These are phyloP conservation scores for Boechera stricta DNA, from an alignment of 345 rosid species.

Conservation along the genomic window DNA sequence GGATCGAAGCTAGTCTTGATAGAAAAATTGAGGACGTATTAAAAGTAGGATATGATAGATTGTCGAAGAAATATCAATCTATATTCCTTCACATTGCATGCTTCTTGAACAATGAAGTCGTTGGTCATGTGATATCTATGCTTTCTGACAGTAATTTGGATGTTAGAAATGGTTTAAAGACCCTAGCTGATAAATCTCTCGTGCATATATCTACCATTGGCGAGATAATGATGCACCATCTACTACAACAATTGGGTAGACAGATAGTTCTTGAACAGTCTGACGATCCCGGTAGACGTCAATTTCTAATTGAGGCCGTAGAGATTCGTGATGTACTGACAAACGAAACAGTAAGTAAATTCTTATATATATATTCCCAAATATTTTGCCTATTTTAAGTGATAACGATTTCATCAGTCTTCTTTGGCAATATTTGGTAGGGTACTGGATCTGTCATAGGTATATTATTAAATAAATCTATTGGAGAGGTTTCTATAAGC, in stretches of 20 bases:
- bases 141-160: not conserved
- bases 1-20: slow-evolving; percentile 13
- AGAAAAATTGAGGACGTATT: slow-evolving; percentile 10
- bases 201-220: not conserved
- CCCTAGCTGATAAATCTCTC: not conserved
- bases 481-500: not conserved
- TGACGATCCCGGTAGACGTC: slow-evolving; percentile 18
- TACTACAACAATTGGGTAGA: slow-evolving; percentile 38
- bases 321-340: slow-evolving; percentile 34
- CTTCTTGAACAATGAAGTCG: not conserved
- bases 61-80: slow-evolving; percentile 7
- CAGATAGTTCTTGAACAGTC: slow-evolving; percentile 24
- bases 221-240: not conserved
- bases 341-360: slow-evolving; percentile 25
- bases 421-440: slow-evolving; percentile 21
- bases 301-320: slow-evolving; percentile 11
- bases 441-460: slow-evolving; percentile 24
- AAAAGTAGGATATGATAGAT: slow-evolving; percentile 40
- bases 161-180: not conserved
- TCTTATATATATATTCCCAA: not conserved
- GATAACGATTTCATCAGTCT: not conserved
- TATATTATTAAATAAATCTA: too few relatives aligned
- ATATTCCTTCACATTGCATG: slow-evolving; percentile 46
- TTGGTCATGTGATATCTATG: not conserved
- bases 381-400: too few relatives aligned